phyloP scores from a whole-genome alignment of 2,329 filamentous ascomycete genomes.

The Trichoderma semiorbis region DNA sequence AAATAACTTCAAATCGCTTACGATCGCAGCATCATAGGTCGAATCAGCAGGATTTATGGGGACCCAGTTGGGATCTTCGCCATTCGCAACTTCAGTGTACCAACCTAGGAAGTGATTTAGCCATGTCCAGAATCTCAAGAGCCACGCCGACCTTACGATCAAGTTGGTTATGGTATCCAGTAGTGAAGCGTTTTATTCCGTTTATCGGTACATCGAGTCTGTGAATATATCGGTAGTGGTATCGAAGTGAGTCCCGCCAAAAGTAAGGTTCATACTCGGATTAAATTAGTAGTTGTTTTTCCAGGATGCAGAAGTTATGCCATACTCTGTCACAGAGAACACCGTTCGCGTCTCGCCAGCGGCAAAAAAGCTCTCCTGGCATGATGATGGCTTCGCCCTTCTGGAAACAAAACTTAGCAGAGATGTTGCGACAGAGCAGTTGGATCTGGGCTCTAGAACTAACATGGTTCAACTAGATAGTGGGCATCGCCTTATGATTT shows the following conservation, averaged over 20 bases:
- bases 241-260: background rate
- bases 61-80: background rate
- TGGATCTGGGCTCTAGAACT: fast-evolving
- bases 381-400: background rate
- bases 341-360: background rate
- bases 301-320: background rate
- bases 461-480: background rate
- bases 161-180: background rate
- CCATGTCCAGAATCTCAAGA: background rate
- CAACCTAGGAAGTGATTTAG: background rate
- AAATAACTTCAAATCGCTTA: background rate
- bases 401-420: background rate
- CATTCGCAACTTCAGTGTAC: background rate
- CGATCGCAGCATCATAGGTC: too few species aligned
- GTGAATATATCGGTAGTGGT: background rate
- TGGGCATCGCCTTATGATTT: background rate
- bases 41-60: background rate
- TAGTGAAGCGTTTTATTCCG: background rate
- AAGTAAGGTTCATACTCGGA: background rate
- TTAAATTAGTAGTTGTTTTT: background rate
- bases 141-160: background rate
- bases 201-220: background rate
- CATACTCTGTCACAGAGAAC: background rate
- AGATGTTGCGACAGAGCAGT: background rate
- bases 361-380: background rate